Base-by-base conservation (phyloP, 2,329 filamentous ascomycete genomes). In the Shiraia bambusicola region DNA sequence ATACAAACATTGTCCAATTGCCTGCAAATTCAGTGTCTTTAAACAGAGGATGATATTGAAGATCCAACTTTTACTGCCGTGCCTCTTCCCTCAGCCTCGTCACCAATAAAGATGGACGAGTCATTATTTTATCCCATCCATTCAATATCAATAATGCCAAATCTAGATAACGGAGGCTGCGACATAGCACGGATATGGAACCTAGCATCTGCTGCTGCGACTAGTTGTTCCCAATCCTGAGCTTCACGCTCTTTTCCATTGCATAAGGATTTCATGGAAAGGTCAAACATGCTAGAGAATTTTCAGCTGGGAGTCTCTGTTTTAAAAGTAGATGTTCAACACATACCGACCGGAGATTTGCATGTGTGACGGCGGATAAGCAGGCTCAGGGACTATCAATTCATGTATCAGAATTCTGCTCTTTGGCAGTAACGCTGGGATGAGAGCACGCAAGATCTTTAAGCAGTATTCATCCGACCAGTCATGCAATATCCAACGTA, bases 401-500 rank as follows among this genome's bases (percentile, higher is more conserved):
- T 49, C 45, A 17, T 40, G 38, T 11, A 49, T 22, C 8, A 45
- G 16, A 12, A 49, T 33, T 17, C 30, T 42, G 14, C 22, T 25
- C 22, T 19, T 34, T 12, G 24, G 15, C 16, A 28, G 37, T 16
- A 50, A 19, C 9, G 39, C 44, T 2, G 40, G 36, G n/a, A 47
- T 33, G 13, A 50, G 14, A 31, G 29, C 32, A 12, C 27, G 35
- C n/a, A 50, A 14, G 16, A 47, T 50, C 3, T 32, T 24, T 11
- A 41, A 17, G 22, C 28, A 35, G 30, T 49, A 46, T 25, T 32
- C 28, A 34, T 49, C 46, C 2, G 35, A 37, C 43, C 43, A 50
- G 62, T 82, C 79, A 54, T 83, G 78, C 6, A 83, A 62, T 49
- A 82, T 79, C 71, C 73, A 76, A 30, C 77, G 74, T 61, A 80